Base-by-base conservation (phyloP, 495 filamentous ascomycete species). In the Margaritispora aquatica region DNA sequence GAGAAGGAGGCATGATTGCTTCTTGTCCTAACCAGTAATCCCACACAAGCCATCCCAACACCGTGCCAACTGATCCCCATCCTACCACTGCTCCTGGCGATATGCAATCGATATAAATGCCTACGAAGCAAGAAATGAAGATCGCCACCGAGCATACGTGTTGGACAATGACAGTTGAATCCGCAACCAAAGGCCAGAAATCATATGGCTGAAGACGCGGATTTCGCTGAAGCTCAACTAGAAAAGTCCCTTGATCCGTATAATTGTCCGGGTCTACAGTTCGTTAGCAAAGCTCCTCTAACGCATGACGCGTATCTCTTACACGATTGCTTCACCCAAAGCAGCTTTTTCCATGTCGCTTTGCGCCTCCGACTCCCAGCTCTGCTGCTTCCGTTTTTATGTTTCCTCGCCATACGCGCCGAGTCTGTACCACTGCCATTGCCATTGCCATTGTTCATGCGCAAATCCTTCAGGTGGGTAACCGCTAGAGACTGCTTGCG, bases 251-350 rank as follows among this genome's bases (percentile, higher is more conserved):
- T 69, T 92, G 89, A 70, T 98, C 94, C 51, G 95, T 97, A 73
- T 97, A 97, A 70, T 98, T 98, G 73, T 98, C 94, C 20, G 95
- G 93, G 71, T 96, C 90, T 96, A 61, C 36, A 22, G 20, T 24
- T 51, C 17, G 56, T 60, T 48, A 63, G 53, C 54, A 31, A 23
- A 20, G 4, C 5, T 51, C 31, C 19, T 17, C 41, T 2, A 26
- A 46, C 44, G n/a, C n/a, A n/a, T 19, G 26, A 10, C 11, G 41
- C 26, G 29, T 31, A 41, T 27, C 26, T 65, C 79, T 57, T 80
- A 95, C 90, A 98, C 47, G 88, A 90, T 67, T 98, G 94, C 70
- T 96, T 96, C 60, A 98, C 91, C 94, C 94, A 98, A 19, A 98
- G 79, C 59, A 98, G 75, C 74, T 97, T 98, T 75, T 95, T 94